Evolutionary conservation across 208 protist genomes (phyloP).

Genomic region (Endotrypanum monterogeii): DNA sequence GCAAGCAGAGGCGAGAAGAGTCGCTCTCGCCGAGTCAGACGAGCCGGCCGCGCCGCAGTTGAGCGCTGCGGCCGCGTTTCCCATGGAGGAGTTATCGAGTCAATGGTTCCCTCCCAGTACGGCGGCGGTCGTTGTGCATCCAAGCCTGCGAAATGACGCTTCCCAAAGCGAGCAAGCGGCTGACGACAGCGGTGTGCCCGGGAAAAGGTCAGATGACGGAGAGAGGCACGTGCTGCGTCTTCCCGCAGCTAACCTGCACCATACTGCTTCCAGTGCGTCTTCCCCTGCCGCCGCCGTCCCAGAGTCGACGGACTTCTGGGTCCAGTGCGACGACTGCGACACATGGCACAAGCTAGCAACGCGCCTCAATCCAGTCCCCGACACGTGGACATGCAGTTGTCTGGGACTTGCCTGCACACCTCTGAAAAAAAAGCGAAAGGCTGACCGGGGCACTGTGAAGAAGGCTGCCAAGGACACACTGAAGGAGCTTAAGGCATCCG

Average conservation of each 20-base stretch:
- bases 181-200: background rate
- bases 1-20: background rate
- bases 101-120: conserved; percentile 29
- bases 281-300: background rate
- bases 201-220: too few relatives aligned
- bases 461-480: background rate
- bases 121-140: conserved; percentile 10
- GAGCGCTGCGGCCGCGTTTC: background rate
- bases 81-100: conserved; percentile 30
- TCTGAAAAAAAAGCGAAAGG: background rate
- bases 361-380: conserved; percentile 33
- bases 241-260: background rate
- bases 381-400: conserved; percentile 53
- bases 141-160: background rate
- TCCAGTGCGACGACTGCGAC: conserved; percentile 50
- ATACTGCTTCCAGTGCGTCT: background rate
- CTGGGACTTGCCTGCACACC: conserved; percentile 34
- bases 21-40: background rate
- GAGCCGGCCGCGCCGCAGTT: background rate
- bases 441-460: background rate
- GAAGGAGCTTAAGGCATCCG: background rate
- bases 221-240: conserved; percentile 20
- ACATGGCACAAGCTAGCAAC: conserved; percentile 47
- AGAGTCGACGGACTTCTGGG: conserved; percentile 33
- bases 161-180: background rate